phyloP scores from a whole-genome alignment of 2,329 filamentous ascomycete genomes.

The Pestalotiopsis sp. region DNA sequence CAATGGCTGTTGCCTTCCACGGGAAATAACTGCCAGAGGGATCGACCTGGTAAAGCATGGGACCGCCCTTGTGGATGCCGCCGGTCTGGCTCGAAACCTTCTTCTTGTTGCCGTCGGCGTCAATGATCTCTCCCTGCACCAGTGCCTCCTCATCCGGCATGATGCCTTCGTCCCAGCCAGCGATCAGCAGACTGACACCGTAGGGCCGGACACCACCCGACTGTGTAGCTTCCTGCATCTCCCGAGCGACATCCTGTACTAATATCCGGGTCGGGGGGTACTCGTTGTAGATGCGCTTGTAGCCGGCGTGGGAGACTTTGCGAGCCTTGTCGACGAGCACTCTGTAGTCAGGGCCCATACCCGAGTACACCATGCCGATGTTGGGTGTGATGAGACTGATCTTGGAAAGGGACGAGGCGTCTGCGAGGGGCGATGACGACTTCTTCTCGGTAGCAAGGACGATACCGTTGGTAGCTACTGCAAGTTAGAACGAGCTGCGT shows the following conservation, averaged over 20 bases:
- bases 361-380: slow-evolving; percentile 99
- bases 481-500: slow-evolving; percentile 14
- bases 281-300: slow-evolving; percentile 99
- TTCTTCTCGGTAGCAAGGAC: slow-evolving; percentile 99
- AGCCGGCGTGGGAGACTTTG: slow-evolving; percentile 96
- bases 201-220: slow-evolving; percentile 96
- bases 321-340: slow-evolving; percentile 96
- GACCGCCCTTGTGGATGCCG: slow-evolving; percentile 91
- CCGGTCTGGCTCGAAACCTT: slow-evolving; percentile 84
- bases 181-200: slow-evolving; percentile 91
- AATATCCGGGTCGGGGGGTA: slow-evolving; percentile 99
- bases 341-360: slow-evolving; percentile 98
- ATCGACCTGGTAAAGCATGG: slow-evolving; percentile 97
- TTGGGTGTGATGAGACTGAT: slow-evolving; percentile 97
- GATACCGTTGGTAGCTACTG: slow-evolving; percentile 91
- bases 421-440: slow-evolving; percentile 94
- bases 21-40: slow-evolving; percentile 99
- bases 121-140: slow-evolving; percentile 51
- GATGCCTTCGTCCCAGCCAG: slow-evolving; percentile 96
- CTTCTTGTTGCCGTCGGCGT: slow-evolving; percentile 65
- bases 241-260: slow-evolving; percentile 94
- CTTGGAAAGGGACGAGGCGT: slow-evolving; percentile 92
- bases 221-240: slow-evolving; percentile 99
- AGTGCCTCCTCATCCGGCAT: slow-evolving; percentile 76
- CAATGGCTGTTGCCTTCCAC: slow-evolving; percentile 99